Conservation (phyloP, 257 asterid species). For the Solanum chmielewskii region DNA sequence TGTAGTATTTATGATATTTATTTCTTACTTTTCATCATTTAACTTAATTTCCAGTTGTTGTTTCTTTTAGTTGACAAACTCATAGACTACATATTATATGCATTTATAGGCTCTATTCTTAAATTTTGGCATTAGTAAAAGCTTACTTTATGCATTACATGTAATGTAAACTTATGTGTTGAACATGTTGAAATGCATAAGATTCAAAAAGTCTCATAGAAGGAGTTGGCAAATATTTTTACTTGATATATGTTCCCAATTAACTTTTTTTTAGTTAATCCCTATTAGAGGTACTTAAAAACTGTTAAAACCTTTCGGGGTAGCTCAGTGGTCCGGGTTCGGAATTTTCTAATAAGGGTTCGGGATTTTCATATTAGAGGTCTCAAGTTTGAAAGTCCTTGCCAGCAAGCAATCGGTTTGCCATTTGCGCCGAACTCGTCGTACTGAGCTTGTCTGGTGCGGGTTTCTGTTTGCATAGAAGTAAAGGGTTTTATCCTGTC, state of each 20-base stretch:
- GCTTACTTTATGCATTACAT: neutral
- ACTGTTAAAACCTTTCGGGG: neutral
- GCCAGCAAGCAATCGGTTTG: too few relatives aligned
- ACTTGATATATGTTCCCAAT: neutral
- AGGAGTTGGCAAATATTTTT: neutral
- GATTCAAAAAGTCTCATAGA: neutral
- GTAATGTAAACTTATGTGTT: neutral
- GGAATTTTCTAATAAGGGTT: too few relatives aligned
- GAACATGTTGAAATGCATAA: neutral
- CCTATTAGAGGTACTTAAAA: neutral
- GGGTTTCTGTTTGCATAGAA: too few relatives aligned
- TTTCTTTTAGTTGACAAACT: slow-evolving; percentile 15
- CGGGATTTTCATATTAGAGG: too few relatives aligned
- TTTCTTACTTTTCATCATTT: neutral
- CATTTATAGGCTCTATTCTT: slow-evolving; percentile 35
- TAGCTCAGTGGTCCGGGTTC: neutral
- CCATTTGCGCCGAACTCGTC: accelerated
- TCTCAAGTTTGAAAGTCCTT: too few relatives aligned
- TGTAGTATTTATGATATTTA: slow-evolving; percentile 21
- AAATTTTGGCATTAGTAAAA: neutral
- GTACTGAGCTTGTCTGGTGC: too few relatives aligned
- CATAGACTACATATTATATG: slow-evolving; percentile 1
- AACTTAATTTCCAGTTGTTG: neutral
- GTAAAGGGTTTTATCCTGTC: too few relatives aligned
- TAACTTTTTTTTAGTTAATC: neutral